These are phyloP conservation scores for Echites panduratus DNA, from an alignment of 257 asterid genomes.

Conservation along the genomic window DNA sequence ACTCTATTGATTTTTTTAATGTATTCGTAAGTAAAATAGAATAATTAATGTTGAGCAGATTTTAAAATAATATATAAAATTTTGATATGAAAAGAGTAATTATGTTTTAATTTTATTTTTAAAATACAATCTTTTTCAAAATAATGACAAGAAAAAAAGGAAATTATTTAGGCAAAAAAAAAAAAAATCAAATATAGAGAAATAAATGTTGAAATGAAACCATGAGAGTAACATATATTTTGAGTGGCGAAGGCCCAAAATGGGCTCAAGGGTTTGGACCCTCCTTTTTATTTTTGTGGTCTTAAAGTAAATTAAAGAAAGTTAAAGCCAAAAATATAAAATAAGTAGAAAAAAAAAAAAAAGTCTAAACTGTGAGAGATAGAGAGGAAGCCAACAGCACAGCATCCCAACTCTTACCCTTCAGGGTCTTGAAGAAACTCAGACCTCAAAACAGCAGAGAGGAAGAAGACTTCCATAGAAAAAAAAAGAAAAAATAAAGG, in stretches of 20 bases:
- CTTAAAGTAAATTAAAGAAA: conserved; percentile 16
- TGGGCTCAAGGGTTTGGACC: conserved; percentile 5
- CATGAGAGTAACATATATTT: background rate
- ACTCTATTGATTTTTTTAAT: no score
- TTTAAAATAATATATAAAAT: no score
- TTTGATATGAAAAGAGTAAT: no score
- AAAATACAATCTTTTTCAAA: no score
- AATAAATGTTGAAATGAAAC: conserved; percentile 1
- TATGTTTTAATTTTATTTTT: no score
- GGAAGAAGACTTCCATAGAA: background rate
- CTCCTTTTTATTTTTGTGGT: conserved; percentile 16
- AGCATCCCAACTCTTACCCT: conserved; percentile 5
- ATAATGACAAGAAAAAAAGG: no score
- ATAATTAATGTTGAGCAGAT: no score
- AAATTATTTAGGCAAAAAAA: background rate
- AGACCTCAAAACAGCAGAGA: conserved; percentile 11
- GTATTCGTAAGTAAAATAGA: no score
- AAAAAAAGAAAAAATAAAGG: conserved; percentile 10
- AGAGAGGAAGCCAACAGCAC: conserved; percentile 12
- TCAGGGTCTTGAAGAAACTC: conserved; percentile 16
- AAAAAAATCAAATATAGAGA: background rate
- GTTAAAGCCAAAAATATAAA: conserved; percentile 14
- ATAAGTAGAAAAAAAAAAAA: background rate
- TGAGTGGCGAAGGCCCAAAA: conserved; percentile 15
- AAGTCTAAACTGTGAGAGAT: conserved; percentile 5